Evolutionary conservation across 352 stramenopile genomes (phyloP), one percentile per base, ranked within the genome.

Genomic region (Phytophthora melonis): DNA sequence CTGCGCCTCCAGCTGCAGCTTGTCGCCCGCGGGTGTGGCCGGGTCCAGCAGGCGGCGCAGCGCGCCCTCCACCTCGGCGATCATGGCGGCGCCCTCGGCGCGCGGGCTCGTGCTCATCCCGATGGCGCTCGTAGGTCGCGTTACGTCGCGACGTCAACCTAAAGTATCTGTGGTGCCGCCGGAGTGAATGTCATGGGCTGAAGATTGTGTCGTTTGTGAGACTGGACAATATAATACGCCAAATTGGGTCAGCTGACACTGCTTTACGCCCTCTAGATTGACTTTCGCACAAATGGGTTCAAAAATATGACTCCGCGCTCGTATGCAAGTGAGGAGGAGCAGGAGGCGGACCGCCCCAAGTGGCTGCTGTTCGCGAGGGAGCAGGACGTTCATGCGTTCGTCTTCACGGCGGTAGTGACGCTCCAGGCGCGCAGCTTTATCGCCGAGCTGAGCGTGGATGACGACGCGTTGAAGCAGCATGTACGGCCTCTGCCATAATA

Each of bases 41-140:
- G 87, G 82, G 58, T 94, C 83, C 60, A 94, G 58, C n/a, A 94
- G 73, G 2, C 78, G 82, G 10, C 59, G 67, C 25, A 94, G 80
- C 50, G 84, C 86, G 19, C 63, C 78, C 54, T 94, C 87, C 50
- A 94, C 84, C 53, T 92, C 73, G 4, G 84, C 75, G 72, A 93
- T 93, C 63, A 88, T 68, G 32, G 39, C 69, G 45, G 52, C 62
- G 52, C 62, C 61, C 36, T 43, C 36, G 36, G 36, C 36, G 36
- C 36, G 36, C 36, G 36, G 36, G 14, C 36, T 43, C 55, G 64
- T 43, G 34, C 70, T 84, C 66, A 80, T 74, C n/a, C 19, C 10
- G 18, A 30, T 47, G 39, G 39, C 3, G 27, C 27, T 30, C 27
- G 8, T 13, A 41, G 34, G 34, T 41, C 9, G 34, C 34, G 34